Percentiles rank a stretch among this genome's conserved stretches.
These are phyloP conservation scores for Chamaecrista fasciculata DNA, from an alignment of 306 rosid genomes.

Conservation along the genomic window DNA sequence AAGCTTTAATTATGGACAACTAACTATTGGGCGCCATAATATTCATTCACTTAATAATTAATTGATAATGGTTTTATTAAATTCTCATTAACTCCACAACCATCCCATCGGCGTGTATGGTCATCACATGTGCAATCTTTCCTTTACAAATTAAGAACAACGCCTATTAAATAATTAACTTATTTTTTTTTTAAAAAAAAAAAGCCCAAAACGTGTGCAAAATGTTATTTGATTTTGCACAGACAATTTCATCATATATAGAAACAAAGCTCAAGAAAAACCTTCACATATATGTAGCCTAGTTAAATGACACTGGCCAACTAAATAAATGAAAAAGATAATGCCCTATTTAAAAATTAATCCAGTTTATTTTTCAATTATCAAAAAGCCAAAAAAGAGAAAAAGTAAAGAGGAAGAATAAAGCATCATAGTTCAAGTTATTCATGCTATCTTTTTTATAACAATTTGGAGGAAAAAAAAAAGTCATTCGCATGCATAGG, in stretches of 20 bases:
- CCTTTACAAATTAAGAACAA: constrained; percentile 9
- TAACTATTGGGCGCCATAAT: constrained; percentile 43
- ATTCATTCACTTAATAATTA: constrained; percentile 31
- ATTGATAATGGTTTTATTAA: constrained; percentile 33
- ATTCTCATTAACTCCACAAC: constrained; percentile 42
- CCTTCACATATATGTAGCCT: not conserved
- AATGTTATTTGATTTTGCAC: not conserved
- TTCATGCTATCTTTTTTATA: not conserved
- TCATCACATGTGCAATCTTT: constrained; percentile 40
- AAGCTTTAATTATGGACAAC: constrained; percentile 40
- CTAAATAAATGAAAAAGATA: not conserved
- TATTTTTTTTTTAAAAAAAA: no score
- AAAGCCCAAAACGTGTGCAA: constrained; percentile 5
- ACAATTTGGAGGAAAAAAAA: no score
- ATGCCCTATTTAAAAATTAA: not conserved
- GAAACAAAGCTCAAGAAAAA: not conserved
- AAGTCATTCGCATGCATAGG: not conserved
- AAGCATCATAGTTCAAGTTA: not conserved
- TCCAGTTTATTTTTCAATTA: not conserved
- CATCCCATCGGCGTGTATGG: constrained; percentile 45
- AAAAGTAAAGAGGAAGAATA: not conserved
- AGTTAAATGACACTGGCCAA: not conserved
- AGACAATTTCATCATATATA: constrained; percentile 11
- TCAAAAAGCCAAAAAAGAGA: not conserved
- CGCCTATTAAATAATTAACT: not conserved